Percentiles rank a stretch among this genome's conserved stretches.
These are phyloP conservation scores for Tylopilus felleus DNA, from an alignment of 768 basidiomycete genomes.

Conservation along the genomic window DNA sequence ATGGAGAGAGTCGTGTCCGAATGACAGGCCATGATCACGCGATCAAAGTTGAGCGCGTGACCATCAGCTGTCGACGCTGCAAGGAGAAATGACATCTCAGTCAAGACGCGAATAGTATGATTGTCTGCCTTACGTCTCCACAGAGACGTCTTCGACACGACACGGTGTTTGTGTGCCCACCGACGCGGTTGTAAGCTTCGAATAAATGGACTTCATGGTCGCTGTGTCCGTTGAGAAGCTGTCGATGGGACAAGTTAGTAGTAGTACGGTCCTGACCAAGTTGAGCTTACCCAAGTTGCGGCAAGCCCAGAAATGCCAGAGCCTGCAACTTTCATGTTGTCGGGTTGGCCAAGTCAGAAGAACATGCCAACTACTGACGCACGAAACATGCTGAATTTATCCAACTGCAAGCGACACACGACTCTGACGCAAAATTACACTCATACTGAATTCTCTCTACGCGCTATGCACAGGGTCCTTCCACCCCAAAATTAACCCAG, in stretches of 20 bases:
- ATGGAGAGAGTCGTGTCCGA: constrained; percentile 54
- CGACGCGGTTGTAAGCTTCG: constrained; percentile 62
- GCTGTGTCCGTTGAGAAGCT: constrained; percentile 74
- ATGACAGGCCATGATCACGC: constrained; percentile 72
- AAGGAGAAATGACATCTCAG: constrained; percentile 1
- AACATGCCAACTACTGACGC: too few species aligned
- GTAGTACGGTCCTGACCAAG: not conserved
- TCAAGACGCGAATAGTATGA: not conserved
- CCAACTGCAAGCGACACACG: too few species aligned
- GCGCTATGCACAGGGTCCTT: too few species aligned
- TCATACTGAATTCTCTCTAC: too few species aligned
- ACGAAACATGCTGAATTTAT: too few species aligned
- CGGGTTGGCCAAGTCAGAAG: too few species aligned
- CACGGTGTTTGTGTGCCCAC: constrained; percentile 79
- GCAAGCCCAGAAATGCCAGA: constrained; percentile 75
- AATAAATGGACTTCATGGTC: constrained; percentile 74
- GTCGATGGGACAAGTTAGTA: not conserved
- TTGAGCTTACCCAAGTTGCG: constrained; percentile 62
- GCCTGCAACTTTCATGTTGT: constrained; percentile 61
- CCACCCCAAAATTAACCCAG: too few species aligned
- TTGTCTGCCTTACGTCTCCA: constrained; percentile 65
- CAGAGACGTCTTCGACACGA: constrained; percentile 49
- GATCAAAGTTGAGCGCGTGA: constrained; percentile 55
- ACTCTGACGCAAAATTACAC: too few species aligned
- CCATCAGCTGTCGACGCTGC: constrained; percentile 52